These are phyloP conservation scores for Paraconiothyrium sp. DNA, from an alignment of 2,329 filamentous ascomycete species.

Conservation along the genomic window DNA sequence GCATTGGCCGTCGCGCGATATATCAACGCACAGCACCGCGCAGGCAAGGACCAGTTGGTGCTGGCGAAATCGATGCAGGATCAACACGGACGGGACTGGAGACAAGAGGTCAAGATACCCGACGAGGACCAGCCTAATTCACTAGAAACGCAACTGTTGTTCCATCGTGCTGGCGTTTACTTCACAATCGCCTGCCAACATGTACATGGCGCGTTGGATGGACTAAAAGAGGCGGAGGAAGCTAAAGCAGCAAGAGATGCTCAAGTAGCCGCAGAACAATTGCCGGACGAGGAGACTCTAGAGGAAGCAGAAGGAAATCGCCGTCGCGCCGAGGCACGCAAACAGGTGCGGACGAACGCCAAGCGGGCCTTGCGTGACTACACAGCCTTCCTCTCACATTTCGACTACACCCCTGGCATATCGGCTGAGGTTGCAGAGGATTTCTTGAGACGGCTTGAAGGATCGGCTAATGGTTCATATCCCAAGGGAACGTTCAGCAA, in stretches of 20 bases:
- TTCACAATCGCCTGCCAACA: conserved; percentile 75
- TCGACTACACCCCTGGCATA: conserved; percentile 81
- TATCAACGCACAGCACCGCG: conserved; percentile 63
- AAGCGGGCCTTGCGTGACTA: conserved; percentile 81
- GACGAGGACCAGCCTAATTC: conserved; percentile 77
- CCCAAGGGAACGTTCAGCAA: conserved; percentile 25
- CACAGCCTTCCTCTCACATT: conserved; percentile 73
- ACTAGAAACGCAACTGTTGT: conserved; percentile 77
- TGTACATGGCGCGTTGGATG: conserved; percentile 66
- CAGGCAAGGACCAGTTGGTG: conserved; percentile 62
- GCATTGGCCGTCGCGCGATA: conserved; percentile 68
- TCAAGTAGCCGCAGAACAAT: conserved; percentile 36
- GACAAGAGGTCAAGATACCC: conserved; percentile 61
- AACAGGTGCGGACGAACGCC: conserved; percentile 75
- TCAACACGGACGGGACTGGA: conserved; percentile 56
- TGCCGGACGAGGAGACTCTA: conserved; percentile 48
- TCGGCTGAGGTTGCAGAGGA: conserved; percentile 68
- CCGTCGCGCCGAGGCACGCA: conserved; percentile 68
- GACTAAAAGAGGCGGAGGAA: conserved; percentile 53
- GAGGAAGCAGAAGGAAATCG: conserved; percentile 60
- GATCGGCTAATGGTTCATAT: conserved; percentile 26
- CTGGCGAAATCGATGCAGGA: conserved; percentile 57
- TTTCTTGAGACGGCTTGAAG: conserved; percentile 52
- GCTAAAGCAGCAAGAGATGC: conserved; percentile 37
- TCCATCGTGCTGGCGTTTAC: conserved; percentile 78